phyloP scores from a whole-genome alignment of 306 rosid genomes.

The Phaseolus lunatus region DNA sequence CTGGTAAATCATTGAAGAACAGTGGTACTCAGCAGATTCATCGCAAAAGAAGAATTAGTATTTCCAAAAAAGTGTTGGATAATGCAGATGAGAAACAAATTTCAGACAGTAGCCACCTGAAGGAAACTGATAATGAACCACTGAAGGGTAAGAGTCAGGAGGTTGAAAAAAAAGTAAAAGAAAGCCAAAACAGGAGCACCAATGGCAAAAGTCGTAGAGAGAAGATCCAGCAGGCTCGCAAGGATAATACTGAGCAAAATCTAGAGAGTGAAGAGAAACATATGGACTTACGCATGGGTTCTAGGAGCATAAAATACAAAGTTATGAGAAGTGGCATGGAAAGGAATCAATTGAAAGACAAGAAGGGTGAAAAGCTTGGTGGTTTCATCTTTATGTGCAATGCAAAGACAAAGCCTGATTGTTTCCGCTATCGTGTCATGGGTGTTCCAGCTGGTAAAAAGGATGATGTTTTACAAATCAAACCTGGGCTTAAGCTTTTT shows the following conservation, averaged over 20 bases:
- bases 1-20: conserved; percentile 42
- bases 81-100: conserved; percentile 49
- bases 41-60: conserved; percentile 42
- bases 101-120: conserved; percentile 33
- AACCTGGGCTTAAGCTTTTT: conserved; percentile 80
- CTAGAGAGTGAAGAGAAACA: conserved; percentile 44
- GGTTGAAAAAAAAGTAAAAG: conserved; percentile 43
- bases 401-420: conserved; percentile 89
- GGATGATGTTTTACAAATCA: conserved; percentile 67
- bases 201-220: conserved; percentile 26
- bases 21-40: conserved; percentile 34
- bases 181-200: conserved; percentile 41
- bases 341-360: conserved; percentile 43
- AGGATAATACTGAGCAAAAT: conserved; percentile 45
- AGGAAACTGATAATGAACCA: conserved; percentile 39
- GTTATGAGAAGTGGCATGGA: conserved; percentile 38
- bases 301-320: conserved; percentile 45
- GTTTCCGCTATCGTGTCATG: conserved; percentile 78
- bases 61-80: conserved; percentile 38
- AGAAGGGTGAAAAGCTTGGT: conserved; percentile 65
- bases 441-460: conserved; percentile 74
- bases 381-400: conserved; percentile 97
- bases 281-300: conserved; percentile 44
- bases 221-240: conserved; percentile 38
- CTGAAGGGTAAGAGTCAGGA: conserved; percentile 46